Evolutionary conservation across 129 eudicot species (phyloP).

Genomic region (Escallonia rubra): DNA sequence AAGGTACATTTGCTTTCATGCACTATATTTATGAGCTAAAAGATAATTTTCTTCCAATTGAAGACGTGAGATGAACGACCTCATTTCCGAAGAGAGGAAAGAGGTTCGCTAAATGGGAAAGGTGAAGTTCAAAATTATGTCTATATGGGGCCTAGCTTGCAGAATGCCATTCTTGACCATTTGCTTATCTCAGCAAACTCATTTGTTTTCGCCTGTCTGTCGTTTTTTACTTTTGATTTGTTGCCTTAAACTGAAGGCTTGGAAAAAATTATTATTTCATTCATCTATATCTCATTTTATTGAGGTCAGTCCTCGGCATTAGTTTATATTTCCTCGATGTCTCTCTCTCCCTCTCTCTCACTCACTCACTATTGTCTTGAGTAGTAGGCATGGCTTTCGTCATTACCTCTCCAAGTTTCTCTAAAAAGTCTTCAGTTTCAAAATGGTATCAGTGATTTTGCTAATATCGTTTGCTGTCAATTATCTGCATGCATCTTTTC

Average conservation of each 20-base stretch:
- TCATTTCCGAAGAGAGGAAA: neutral
- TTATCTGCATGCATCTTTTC: slow-evolving; percentile 7
- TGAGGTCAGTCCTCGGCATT: too few species aligned
- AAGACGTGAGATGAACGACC: neutral
- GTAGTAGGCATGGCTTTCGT: too few species aligned
- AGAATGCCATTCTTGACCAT: neutral
- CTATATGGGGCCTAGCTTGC: neutral
- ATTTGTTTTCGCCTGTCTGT: too few species aligned
- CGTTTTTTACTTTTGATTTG: too few species aligned
- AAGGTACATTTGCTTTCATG: slow-evolving; percentile 37
- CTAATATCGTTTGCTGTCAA: neutral
- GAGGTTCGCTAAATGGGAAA: neutral
- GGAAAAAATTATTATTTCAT: too few species aligned
- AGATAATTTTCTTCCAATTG: neutral
- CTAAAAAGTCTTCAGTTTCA: neutral
- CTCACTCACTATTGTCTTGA: too few species aligned
- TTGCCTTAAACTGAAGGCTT: too few species aligned
- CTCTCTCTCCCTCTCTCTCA: too few species aligned
- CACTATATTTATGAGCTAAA: neutral
- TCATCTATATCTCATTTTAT: too few species aligned
- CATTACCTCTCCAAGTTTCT: too few species aligned
- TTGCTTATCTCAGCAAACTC: neutral
- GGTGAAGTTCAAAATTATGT: neutral
- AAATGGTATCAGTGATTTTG: slow-evolving; percentile 1
- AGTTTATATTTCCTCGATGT: too few species aligned